Base-by-base conservation (phyloP, 345 rosid genomes). In the Punica granatum region DNA sequence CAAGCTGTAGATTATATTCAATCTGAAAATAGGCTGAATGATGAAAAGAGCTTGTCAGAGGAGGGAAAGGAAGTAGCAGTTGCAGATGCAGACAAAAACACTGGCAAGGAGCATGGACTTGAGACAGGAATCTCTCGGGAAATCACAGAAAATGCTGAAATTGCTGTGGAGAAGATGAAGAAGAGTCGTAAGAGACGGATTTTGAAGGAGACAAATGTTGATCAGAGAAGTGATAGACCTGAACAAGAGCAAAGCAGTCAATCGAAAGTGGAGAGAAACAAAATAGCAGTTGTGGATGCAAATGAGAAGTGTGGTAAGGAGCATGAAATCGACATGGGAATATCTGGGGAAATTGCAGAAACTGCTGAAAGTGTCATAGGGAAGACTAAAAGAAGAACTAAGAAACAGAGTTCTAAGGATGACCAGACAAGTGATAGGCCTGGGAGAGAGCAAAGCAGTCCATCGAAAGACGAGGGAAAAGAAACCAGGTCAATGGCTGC, bases 211-310 rank as follows among this genome's bases (percentile, higher is more conserved):
- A 59, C 54, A 41, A 65, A 42, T 64, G 58, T 60, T 41, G 78
- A 80, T 58, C 60, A 58, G 49, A 63, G 69, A 30, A 72, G 60
- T 41, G 72, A 66, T 60, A 66, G 58, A 46, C 58, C 51, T 63
- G 54, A 65, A 54, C 60, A 60, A 33, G 80, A 65, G 28, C 70
- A 69, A 42, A 66, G 32, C 63, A 62, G 34, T 34, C 26, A 6
- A 32, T 13, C 25, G 10, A 18, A 34, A 33, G 28, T 23, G 28
- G 42, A 34, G 25, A 39, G 28, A 60, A 32, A 60, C 16, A 36
- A 60, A 60, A 14, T 11, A 60, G 63, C 36, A 60, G 37, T 62
- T 62, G 19, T 23, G 37, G 43, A 35, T 62, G 65, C 42, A 8
- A 32, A 33, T 62, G 7, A 62, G 23, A 23, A 15, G 43, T 62